Evolutionary conservation across 1,284 basidiomycete genomes (phyloP), one percentile per base, ranked within the genome.

Genomic region (Fistulinella cinereoalba): DNA sequence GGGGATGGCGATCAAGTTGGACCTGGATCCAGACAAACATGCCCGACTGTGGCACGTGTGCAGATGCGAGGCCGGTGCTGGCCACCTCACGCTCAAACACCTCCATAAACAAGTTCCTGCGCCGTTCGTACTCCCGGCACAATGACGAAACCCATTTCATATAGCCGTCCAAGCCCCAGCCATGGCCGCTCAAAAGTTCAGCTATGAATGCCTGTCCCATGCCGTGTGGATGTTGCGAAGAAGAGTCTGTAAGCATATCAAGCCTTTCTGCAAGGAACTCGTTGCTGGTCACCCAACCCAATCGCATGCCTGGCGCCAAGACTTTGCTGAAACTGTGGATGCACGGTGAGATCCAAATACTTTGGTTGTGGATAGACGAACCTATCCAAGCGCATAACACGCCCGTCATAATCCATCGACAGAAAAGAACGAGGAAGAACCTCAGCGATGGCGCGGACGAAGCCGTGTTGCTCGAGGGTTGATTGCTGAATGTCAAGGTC

Each of bases 351-450:
- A 34, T 33, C 19, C n/a, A n/a, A n/a, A n/a, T n/a, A n/a, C n/a
- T n/a, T n/a, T n/a, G n/a, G n/a, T n/a, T n/a, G n/a, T n/a, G n/a
- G n/a, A n/a, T n/a, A 5, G 13, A 49, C 64, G 31, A 13, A 51
- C 65, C 62, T 74, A 54, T 80, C 78, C 23, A 81, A 53, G 8
- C 79, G 74, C 45, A 81, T 70, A 19, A 81, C 79, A 15, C 80
- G 71, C 3, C 79, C 79, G 55, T 81, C 73, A 19, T 71, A 70
- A 53, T 81, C 79, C 58, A 79, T 61, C 70, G 68, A 66, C 66
- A 83, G 40, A 68, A 75, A 49, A 62, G 78, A 36, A 63, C 72
- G 46, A 72, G 69, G 46, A 38, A 64, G 61, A 2, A 53, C 64
- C n/a, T 66, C 62, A 47, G 49, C 61, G 52, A 56, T 70, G 16